phyloP scores from a whole-genome alignment of 805 yeast genomes.

The Metschnikowia koreensis region DNA sequence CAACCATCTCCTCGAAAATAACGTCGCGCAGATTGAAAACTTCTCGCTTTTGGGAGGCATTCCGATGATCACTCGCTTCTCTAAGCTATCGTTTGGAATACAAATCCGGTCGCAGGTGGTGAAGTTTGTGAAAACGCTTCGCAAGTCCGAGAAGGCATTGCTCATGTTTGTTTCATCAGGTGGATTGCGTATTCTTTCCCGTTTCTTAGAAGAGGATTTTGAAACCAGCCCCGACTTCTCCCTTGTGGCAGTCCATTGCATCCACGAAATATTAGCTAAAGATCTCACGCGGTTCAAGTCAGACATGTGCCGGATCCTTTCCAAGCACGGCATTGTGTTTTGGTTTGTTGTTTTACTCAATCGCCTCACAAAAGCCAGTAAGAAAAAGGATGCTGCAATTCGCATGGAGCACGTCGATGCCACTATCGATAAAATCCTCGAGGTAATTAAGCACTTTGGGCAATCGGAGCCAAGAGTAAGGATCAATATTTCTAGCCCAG shows the following conservation, averaged over 20 bases:
- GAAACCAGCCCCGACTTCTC: conserved; percentile 39
- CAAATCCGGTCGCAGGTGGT: conserved; percentile 37
- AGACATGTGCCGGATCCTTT: conserved; percentile 40
- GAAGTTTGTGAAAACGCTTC: conserved; percentile 31
- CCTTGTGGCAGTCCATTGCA: conserved; percentile 34
- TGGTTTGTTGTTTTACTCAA: conserved; percentile 43
- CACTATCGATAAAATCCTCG: conserved; percentile 32
- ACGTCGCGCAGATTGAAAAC: conserved; percentile 35
- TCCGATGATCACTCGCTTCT: conserved; percentile 39
- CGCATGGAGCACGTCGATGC: conserved; percentile 7
- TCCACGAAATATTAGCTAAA: conserved; percentile 33
- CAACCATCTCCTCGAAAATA: conserved; percentile 32
- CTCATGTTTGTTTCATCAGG: conserved; percentile 46
- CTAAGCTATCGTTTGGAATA: conserved; percentile 29
- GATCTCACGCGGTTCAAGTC: conserved; percentile 41
- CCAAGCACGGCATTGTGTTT: conserved; percentile 42
- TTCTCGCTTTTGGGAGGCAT: conserved; percentile 45
- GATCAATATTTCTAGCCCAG: conserved; percentile 35
- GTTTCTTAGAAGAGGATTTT: conserved; percentile 47
- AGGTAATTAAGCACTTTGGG: conserved; percentile 42
- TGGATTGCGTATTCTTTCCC: conserved; percentile 42
- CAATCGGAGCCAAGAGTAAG: conserved; percentile 48
- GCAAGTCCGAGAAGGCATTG: conserved; percentile 34
- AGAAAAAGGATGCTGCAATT: not conserved
- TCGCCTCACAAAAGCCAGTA: conserved; percentile 25